Evolutionary conservation across 2,329 filamentous ascomycete genomes (phyloP).

Genomic region (Fusarium sp.): DNA sequence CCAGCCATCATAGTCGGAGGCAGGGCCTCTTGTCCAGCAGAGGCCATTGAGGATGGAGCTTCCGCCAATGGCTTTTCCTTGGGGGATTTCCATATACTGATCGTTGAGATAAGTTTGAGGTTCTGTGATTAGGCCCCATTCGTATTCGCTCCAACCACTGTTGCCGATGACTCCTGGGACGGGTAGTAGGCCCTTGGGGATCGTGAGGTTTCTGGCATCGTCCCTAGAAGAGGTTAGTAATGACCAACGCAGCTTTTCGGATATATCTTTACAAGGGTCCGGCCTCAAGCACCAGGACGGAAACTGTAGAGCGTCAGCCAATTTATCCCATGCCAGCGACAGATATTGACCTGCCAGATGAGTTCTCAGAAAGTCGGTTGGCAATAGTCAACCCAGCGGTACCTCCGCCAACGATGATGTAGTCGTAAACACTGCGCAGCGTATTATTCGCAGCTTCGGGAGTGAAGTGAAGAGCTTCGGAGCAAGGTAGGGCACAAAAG

Average conservation of each 20-base stretch:
- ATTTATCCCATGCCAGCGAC: neutral
- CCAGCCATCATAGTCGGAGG: conserved; percentile 59
- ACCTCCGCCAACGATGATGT: conserved; percentile 51
- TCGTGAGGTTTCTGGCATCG: conserved; percentile 15
- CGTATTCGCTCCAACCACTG: conserved; percentile 12
- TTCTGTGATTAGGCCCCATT: conserved; percentile 45
- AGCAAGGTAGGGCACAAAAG: neutral
- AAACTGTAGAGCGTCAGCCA: neutral
- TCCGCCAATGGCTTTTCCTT: conserved; percentile 53
- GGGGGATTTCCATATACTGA: conserved; percentile 42
- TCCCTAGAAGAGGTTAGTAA: neutral
- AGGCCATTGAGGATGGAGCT: conserved; percentile 55
- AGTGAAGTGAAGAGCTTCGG: conserved; percentile 6
- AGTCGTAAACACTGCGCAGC: conserved; percentile 37
- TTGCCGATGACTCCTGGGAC: conserved; percentile 15
- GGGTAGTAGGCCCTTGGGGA: conserved; percentile 12
- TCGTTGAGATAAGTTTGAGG: conserved; percentile 45
- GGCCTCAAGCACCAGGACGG: conserved; percentile 14
- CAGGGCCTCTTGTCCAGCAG: conserved; percentile 51
- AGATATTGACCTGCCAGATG: conserved; percentile 41
- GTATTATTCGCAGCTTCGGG: conserved; percentile 2
- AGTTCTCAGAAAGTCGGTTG: conserved; percentile 53
- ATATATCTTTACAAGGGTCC: neutral
- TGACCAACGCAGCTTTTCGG: no score
- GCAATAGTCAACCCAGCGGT: conserved; percentile 57